Base-by-base conservation (phyloP, 768 basidiomycete genomes). In the Trametes sanguinea region DNA sequence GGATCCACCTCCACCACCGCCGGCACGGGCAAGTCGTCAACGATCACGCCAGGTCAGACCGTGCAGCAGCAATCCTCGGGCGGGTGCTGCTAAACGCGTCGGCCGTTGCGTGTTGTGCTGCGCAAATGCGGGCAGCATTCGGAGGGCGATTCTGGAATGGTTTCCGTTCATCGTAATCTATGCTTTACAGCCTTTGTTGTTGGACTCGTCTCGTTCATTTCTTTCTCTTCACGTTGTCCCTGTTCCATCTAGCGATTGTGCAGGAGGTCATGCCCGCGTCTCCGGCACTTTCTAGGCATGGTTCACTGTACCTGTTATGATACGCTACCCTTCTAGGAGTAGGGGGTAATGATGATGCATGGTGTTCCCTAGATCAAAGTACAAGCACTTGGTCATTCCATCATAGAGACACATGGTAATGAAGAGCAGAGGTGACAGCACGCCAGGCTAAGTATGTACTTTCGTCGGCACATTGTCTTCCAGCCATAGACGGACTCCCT, bases 1-100 rank as follows among this genome's bases (percentile, higher is more conserved):
- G 94, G 92, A 14, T 86, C 92, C 50, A 87, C 89, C 30, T 82
- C 91, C 65, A 81, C 90, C 46, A 80, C 88, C 9, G 87, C 87
- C 9, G 72, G 70, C 45, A 82, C 87, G 17, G 87, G 86, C 61
- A 95, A 95, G 78, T 87, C 92, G 55, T 83, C 89, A 58, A 89
- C 91, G 54, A 85, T 95, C 64, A 90, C 89, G 47, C 90, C 90
- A 8, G 93, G 93, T 30, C 89, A 93, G 76, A 87, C 83, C 57
- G 90, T 95, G 56, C 86, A 88, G 72, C 87, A 90, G 73, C 87
- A 88, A 76, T 81, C 82, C 70, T 77, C 84, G 4, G 80, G 85
- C 57, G 83, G 89, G 46, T 95, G 94, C 79, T 95, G 94, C 85
- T 95, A 76, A 85, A 55, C 62, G 59, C 62, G 54, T 66, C 42